phyloP scores from a whole-genome alignment of 2,329 filamentous ascomycete genomes.

The Sodiomyces alkalinus region DNA sequence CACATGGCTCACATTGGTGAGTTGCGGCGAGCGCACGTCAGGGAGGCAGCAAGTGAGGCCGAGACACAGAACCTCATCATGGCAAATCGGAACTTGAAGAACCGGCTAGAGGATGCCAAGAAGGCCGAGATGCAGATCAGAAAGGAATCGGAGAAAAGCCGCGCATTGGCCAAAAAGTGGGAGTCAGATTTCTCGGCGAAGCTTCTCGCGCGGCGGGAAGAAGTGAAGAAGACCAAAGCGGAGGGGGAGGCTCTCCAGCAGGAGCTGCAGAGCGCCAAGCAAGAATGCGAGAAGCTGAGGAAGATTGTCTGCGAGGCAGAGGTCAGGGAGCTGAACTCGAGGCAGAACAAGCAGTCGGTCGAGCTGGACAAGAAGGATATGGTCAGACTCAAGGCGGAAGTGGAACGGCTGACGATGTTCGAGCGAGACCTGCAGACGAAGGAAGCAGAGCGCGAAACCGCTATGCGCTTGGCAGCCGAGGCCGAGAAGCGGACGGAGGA shows the following conservation, averaged over 20 bases:
- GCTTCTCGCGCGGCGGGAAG: conserved; percentile 50
- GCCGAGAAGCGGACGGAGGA: conserved; percentile 43
- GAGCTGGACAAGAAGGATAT: conserved; percentile 47
- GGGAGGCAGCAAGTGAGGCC: conserved; percentile 63
- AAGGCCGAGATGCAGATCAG: conserved; percentile 54
- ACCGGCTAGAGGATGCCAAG: conserved; percentile 58
- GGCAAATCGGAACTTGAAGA: conserved; percentile 57
- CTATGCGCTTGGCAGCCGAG: conserved; percentile 41
- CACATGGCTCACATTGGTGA: conserved; percentile 72
- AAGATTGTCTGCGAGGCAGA: conserved; percentile 54
- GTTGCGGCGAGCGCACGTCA: conserved; percentile 57
- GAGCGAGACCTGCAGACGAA: conserved; percentile 49
- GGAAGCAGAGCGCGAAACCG: conserved; percentile 42
- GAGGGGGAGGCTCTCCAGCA: conserved; percentile 41
- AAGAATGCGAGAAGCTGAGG: conserved; percentile 49
- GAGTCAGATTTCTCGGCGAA: conserved; percentile 56
- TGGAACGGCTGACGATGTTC: conserved; percentile 42
- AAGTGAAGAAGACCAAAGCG: conserved; percentile 47
- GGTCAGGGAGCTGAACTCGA: conserved; percentile 46
- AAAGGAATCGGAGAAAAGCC: conserved; percentile 57
- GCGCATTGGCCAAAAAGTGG: conserved; percentile 62
- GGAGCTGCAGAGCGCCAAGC: conserved; percentile 40
- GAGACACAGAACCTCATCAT: conserved; percentile 72
- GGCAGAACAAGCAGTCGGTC: conserved; percentile 48
- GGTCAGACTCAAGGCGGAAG: conserved; percentile 40